These are phyloP conservation scores for Diaporthe capsici DNA, from an alignment of 2,329 filamentous ascomycete species.

Conservation along the genomic window DNA sequence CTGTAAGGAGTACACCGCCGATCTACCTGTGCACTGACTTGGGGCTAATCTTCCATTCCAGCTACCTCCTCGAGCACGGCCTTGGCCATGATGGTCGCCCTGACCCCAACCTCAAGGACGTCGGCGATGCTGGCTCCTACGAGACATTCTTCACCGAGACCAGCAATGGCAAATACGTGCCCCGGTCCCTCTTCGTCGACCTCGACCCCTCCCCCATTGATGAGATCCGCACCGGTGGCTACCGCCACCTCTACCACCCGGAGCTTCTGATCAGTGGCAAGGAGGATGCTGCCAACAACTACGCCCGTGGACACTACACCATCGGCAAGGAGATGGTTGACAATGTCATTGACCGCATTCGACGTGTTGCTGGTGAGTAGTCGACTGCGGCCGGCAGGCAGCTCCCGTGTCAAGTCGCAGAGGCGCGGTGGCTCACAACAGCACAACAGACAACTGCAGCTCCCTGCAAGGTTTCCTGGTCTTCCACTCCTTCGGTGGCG, in stretches of 20 bases:
- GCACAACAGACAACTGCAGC: constrained; percentile 74
- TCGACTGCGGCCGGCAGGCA: not conserved
- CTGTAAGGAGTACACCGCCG: constrained; percentile 68
- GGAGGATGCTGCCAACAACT: constrained; percentile 85
- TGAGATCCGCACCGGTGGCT: constrained; percentile 78
- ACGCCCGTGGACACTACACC: constrained; percentile 82
- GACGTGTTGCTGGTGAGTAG: constrained; percentile 75
- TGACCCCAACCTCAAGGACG: constrained; percentile 72
- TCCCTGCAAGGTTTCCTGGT: constrained; percentile 81
- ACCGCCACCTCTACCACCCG: constrained; percentile 80
- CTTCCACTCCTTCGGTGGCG: constrained; percentile 82
- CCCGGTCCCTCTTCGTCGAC: constrained; percentile 80
- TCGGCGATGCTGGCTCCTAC: constrained; percentile 74
- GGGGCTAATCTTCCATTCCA: constrained; percentile 53
- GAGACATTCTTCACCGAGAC: constrained; percentile 84
- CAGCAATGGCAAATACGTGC: constrained; percentile 79
- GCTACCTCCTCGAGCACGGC: constrained; percentile 81
- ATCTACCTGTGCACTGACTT: constrained; percentile 37
- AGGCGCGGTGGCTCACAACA: constrained; percentile 42
- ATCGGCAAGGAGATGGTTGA: constrained; percentile 84
- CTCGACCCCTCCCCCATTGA: constrained; percentile 81
- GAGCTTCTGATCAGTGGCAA: constrained; percentile 81
- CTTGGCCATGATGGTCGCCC: constrained; percentile 75
- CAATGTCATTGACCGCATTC: constrained; percentile 77
- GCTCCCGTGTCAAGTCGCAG: constrained; percentile 42